A percentile compares a stretch with the other conserved stretches of the same genome.
These are phyloP conservation scores for Diutina pseudorugosa DNA, from an alignment of 1,139 yeast genomes.

Conservation along the genomic window DNA sequence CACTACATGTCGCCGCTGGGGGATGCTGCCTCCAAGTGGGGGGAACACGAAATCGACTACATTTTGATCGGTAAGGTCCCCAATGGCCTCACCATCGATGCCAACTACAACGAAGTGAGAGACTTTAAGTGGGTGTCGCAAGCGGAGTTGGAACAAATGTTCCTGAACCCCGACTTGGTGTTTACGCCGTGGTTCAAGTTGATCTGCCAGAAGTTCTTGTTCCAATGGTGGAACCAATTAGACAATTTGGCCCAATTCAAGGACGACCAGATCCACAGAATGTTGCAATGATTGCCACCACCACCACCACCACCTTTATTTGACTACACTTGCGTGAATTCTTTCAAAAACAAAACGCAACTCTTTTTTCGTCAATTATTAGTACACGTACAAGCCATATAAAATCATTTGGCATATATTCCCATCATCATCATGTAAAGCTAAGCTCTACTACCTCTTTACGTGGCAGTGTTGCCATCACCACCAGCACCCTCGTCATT, in stretches of 20 bases:
- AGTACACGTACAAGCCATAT: neutral
- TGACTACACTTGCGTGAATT: too few relatives aligned
- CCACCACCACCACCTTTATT: too few relatives aligned
- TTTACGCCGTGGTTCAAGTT: slow-evolving; percentile 98
- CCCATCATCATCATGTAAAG: neutral
- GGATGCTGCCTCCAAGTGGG: slow-evolving; percentile 69
- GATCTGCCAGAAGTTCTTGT: slow-evolving; percentile 82
- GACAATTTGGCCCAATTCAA: slow-evolving; percentile 38
- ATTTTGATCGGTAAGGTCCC: slow-evolving; percentile 65
- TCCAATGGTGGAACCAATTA: slow-evolving; percentile 86
- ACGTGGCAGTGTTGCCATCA: neutral
- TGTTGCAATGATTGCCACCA: slow-evolving; percentile 10
- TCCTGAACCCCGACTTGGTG: slow-evolving; percentile 43
- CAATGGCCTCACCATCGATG: slow-evolving; percentile 36
- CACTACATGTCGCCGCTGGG: slow-evolving; percentile 84
- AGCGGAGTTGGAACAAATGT: slow-evolving; percentile 62
- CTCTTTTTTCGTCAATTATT: neutral
- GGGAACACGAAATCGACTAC: slow-evolving; percentile 96
- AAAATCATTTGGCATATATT: neutral
- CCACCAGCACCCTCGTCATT: neutral
- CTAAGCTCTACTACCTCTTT: too few relatives aligned
- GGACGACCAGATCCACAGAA: slow-evolving; percentile 35
- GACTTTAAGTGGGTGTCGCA: slow-evolving; percentile 67
- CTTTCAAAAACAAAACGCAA: too few relatives aligned
- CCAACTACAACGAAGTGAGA: slow-evolving; percentile 74